phyloP scores from a whole-genome alignment of 2,329 filamentous ascomycete genomes.

The Pseudogymnoascus sp. region DNA sequence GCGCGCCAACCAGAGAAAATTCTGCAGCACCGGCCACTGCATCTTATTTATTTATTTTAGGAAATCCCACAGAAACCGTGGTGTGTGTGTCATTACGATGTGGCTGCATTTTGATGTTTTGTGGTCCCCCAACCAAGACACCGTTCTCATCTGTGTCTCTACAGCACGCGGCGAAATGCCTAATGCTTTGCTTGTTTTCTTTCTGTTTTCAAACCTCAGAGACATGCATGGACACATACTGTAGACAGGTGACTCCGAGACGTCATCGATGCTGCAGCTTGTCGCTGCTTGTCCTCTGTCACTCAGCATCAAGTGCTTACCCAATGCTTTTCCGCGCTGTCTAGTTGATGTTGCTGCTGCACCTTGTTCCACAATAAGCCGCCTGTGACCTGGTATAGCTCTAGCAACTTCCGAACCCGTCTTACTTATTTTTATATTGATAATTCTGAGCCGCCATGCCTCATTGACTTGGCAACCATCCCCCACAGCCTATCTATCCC shows the following conservation, averaged over 20 bases:
- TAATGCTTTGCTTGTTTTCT: background rate
- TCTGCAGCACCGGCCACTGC: background rate
- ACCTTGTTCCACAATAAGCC: background rate
- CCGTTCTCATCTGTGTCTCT: background rate
- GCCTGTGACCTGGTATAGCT: background rate
- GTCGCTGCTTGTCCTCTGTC: background rate
- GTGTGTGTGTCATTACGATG: background rate
- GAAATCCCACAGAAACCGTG: background rate
- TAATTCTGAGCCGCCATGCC: background rate
- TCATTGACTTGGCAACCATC: background rate
- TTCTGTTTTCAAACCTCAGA: background rate
- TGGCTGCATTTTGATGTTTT: background rate
- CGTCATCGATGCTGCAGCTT: background rate
- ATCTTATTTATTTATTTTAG: background rate
- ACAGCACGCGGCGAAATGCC: background rate
- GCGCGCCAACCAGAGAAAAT: background rate
- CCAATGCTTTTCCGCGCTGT: background rate
- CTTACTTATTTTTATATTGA: conserved; percentile 3
- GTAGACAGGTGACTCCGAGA: background rate
- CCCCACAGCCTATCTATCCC: background rate
- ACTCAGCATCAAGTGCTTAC: background rate
- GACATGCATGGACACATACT: background rate
- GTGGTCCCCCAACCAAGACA: background rate
- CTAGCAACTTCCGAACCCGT: background rate
- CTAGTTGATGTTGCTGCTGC: background rate